Conservation (phyloP, 805 yeast genomes). For the Myxozyma lipomycoides region DNA sequence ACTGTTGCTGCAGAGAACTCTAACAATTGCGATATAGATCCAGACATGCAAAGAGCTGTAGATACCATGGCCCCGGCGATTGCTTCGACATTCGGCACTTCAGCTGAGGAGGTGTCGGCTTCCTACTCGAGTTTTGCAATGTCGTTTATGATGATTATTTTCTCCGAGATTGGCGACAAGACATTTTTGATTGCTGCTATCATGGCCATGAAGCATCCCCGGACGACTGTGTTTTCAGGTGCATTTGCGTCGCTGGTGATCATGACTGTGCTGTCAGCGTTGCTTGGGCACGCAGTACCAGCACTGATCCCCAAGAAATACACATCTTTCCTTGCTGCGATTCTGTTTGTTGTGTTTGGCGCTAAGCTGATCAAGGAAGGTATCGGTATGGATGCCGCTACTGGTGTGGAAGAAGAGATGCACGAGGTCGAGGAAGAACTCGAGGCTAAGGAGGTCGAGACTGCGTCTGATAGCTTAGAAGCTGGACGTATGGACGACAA, state of each 20-base stretch:
- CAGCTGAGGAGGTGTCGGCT: constrained; percentile 11
- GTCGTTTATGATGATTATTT: constrained; percentile 84
- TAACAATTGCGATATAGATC: neutral
- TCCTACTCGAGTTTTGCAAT: constrained; percentile 48
- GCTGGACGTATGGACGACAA: constrained; percentile 40
- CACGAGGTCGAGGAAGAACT: constrained; percentile 97
- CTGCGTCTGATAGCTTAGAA: constrained; percentile 53
- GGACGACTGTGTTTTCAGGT: constrained; percentile 79
- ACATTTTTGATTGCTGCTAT: constrained; percentile 94
- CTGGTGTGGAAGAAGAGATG: constrained; percentile 90
- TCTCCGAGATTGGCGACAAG: constrained; percentile 97
- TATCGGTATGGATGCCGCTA: constrained; percentile 62
- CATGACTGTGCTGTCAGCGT: constrained; percentile 88
- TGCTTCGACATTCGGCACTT: constrained; percentile 18
- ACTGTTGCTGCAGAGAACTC: neutral
- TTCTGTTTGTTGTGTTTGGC: constrained; percentile 80
- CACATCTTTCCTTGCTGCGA: constrained; percentile 78
- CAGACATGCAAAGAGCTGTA: constrained; percentile 22
- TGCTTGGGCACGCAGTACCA: constrained; percentile 90
- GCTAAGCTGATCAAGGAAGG: constrained; percentile 69
- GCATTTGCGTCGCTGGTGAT: constrained; percentile 79
- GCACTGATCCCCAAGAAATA: constrained; percentile 70
- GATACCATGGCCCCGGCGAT: constrained; percentile 20
- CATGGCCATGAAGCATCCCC: constrained; percentile 93
- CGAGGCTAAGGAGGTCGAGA: constrained; percentile 56